Percentiles rank a stretch among this genome's conserved stretches.
Evolutionary conservation across 1,284 basidiomycete species (phyloP).

Genomic region (Lentinus polychrous): DNA sequence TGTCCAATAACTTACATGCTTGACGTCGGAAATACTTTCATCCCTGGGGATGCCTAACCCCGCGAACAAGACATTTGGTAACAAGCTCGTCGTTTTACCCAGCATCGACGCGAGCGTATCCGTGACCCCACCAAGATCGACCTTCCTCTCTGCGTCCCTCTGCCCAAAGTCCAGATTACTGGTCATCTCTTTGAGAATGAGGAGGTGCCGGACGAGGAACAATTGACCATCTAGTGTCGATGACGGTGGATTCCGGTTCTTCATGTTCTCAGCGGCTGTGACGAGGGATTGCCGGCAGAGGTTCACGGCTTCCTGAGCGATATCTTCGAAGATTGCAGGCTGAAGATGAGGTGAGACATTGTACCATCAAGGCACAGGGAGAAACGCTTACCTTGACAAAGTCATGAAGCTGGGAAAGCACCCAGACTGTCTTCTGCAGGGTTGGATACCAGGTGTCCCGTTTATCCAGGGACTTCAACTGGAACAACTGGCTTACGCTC

Average conservation of each 20-base stretch:
- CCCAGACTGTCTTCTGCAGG: slow-evolving; percentile 78
- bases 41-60: slow-evolving; percentile 59
- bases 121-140: slow-evolving; percentile 48
- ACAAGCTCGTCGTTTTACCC: slow-evolving; percentile 63
- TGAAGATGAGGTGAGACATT: slow-evolving; percentile 23
- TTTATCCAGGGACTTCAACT: slow-evolving; percentile 63
- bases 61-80: slow-evolving; percentile 62
- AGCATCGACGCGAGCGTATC: slow-evolving; percentile 73
- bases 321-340: slow-evolving; percentile 89
- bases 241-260: slow-evolving; percentile 37
- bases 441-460: slow-evolving; percentile 89
- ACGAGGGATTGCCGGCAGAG: slow-evolving; percentile 77
- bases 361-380: slow-evolving; percentile 2
- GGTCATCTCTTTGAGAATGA: slow-evolving; percentile 87
- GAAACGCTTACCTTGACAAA: slow-evolving; percentile 72
- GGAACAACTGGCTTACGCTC: slow-evolving; percentile 59
- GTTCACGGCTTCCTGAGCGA: slow-evolving; percentile 84
- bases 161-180: slow-evolving; percentile 65
- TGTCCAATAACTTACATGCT: slow-evolving; percentile 42
- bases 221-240: slow-evolving; percentile 64
- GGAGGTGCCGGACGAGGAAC: slow-evolving; percentile 84
- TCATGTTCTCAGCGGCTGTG: slow-evolving; percentile 59
- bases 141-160: slow-evolving; percentile 28
- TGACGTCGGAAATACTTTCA: slow-evolving; percentile 52
- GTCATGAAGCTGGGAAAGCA: slow-evolving; percentile 80